A percentile compares a stretch with the other conserved stretches of the same genome.
Conservation (phyloP, 495 filamentous ascomycete genomes). For the Aspergillus steynii region DNA sequence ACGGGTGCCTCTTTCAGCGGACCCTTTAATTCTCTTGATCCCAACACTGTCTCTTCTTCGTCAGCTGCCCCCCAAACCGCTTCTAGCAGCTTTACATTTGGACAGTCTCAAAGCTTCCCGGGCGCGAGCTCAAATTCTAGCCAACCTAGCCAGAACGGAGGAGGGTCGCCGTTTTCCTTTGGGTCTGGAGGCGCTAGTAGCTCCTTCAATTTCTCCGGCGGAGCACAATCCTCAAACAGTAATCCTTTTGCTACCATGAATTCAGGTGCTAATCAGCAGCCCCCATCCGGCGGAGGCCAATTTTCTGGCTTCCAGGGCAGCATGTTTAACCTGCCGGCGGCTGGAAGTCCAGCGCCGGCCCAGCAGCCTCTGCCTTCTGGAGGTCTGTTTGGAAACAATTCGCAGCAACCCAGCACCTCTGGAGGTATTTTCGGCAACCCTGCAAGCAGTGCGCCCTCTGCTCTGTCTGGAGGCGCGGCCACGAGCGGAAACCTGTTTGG, state of each 20-base stretch:
- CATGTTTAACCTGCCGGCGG: slow-evolving; percentile 34
- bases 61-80: slow-evolving; percentile 26
- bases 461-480: slow-evolving; percentile 4
- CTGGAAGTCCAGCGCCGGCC: slow-evolving; percentile 19
- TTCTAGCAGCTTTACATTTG: slow-evolving; percentile 44
- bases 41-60: slow-evolving; percentile 30
- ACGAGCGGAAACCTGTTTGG: slow-evolving; percentile 29
- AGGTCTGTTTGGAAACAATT: slow-evolving; percentile 24
- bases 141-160: slow-evolving; percentile 31
- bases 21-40: slow-evolving; percentile 30
- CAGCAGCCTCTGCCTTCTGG: slow-evolving; percentile 25
- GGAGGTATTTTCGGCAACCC: neutral
- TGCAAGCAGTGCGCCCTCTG: neutral
- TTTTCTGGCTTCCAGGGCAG: slow-evolving; percentile 34
- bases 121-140: slow-evolving; percentile 30
- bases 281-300: slow-evolving; percentile 18
- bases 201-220: slow-evolving; percentile 41
- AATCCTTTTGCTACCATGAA: slow-evolving; percentile 45
- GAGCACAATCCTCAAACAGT: slow-evolving; percentile 19
- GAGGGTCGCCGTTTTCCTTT: slow-evolving; percentile 41
- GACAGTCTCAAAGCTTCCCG: slow-evolving; percentile 51
- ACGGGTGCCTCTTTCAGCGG: slow-evolving; percentile 28
- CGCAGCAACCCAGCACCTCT: slow-evolving; percentile 11
- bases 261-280: slow-evolving; percentile 22
- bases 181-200: slow-evolving; percentile 24